Evolutionary conservation across 352 stramenopile species (phyloP).

Genomic region (Globisporangium nunn): DNA sequence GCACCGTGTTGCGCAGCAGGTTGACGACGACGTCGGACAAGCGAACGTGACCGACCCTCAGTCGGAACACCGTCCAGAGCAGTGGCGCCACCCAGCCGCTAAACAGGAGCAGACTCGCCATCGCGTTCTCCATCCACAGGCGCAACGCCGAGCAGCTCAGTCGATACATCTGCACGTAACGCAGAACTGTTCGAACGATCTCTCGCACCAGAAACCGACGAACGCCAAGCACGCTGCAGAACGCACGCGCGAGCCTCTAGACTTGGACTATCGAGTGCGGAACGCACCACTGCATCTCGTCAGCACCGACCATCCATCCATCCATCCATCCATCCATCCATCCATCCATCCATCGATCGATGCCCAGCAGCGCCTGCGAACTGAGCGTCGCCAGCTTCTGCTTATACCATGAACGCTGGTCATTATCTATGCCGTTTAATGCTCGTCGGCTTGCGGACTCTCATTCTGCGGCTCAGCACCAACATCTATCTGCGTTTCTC

Average conservation of each 20-base stretch:
- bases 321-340: no score
- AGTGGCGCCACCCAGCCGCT: slow-evolving; percentile 25
- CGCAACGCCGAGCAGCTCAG: slow-evolving; percentile 22
- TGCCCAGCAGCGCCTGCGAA: no score
- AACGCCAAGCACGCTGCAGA: slow-evolving; percentile 11
- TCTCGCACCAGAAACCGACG: slow-evolving; percentile 23
- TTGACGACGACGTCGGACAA: slow-evolving; percentile 12
- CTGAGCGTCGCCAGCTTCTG: no score
- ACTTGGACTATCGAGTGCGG: neutral
- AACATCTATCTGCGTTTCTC: no score
- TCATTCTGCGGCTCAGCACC: no score
- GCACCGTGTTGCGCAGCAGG: slow-evolving; percentile 23
- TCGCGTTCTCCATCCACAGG: slow-evolving; percentile 31
- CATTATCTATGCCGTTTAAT: no score
- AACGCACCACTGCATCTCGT: neutral
- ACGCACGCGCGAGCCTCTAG: neutral
- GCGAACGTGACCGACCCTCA: neutral
- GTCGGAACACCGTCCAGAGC: neutral
- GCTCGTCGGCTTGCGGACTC: no score
- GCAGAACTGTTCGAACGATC: slow-evolving; percentile 19
- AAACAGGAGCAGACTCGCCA: slow-evolving; percentile 20
- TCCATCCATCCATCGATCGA: no score
- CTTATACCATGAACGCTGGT: no score
- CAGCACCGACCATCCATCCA: no score
- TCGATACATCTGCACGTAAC: slow-evolving; percentile 21